Evolutionary conservation across 2,329 filamentous ascomycete genomes (phyloP).

Genomic region (Monilinia vaccinii-corymbosi): DNA sequence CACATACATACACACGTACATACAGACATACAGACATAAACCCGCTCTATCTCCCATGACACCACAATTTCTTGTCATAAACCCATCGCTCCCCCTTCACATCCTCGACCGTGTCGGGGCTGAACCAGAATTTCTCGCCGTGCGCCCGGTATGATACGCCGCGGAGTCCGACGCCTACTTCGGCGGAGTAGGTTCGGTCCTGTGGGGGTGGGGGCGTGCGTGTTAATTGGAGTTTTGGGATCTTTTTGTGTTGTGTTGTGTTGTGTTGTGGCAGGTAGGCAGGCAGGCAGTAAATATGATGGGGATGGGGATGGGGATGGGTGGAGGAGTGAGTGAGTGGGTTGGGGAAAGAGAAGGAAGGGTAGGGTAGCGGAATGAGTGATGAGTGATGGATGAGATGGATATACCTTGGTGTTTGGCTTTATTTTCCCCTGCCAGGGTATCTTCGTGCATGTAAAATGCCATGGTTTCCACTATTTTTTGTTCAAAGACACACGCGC

Average conservation of each 20-base stretch:
- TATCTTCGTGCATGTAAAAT: slow-evolving; percentile 5
- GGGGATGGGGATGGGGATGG: no score
- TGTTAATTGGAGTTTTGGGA: no score
- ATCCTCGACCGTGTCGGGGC: slow-evolving; percentile 14
- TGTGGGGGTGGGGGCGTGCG: not conserved
- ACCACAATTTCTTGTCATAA: slow-evolving; percentile 14
- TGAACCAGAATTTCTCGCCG: slow-evolving; percentile 13
- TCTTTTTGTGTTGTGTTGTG: not conserved
- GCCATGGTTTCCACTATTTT: slow-evolving; percentile 7
- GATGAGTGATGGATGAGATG: not conserved
- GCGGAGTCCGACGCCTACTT: slow-evolving; percentile 13
- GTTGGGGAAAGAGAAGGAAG: not conserved
- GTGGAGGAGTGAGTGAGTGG: no score
- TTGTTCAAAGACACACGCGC: no score
- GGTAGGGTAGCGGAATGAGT: no score
- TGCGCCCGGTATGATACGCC: slow-evolving; percentile 13
- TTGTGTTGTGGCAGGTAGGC: not conserved
- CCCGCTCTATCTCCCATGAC: not conserved
- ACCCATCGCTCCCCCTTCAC: slow-evolving; percentile 12
- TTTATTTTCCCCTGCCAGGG: slow-evolving; percentile 1
- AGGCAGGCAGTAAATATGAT: no score
- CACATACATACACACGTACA: no score
- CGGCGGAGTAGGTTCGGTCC: slow-evolving; percentile 11
- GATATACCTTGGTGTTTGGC: not conserved
- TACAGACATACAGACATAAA: no score